Evolutionary conservation across 352 stramenopile genomes (phyloP).

Genomic region (Globisporangium rhizosaccharum): DNA sequence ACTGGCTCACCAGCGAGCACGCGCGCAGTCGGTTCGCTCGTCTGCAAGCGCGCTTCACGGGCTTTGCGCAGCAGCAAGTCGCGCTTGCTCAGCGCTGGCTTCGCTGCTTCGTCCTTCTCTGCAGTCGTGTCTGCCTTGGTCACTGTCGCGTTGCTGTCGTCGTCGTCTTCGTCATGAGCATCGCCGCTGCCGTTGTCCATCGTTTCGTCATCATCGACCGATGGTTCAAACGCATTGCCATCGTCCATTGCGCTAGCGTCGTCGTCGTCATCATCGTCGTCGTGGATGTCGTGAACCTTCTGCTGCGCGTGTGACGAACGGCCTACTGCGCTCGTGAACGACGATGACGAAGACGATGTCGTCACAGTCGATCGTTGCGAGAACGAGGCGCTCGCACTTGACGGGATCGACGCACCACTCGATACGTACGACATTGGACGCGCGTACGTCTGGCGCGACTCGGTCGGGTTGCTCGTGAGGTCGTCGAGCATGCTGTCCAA

Average conservation of each 20-base stretch:
- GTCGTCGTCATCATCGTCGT: conserved; percentile 23
- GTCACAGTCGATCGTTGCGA: conserved; percentile 8
- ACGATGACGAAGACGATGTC: conserved; percentile 9
- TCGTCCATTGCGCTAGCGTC: conserved; percentile 14
- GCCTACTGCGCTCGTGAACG: neutral
- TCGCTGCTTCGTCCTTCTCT: conserved; percentile 15
- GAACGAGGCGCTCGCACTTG: conserved; percentile 12
- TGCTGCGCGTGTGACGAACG: neutral
- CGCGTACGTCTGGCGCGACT: conserved; percentile 43
- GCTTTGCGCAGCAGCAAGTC: conserved; percentile 72
- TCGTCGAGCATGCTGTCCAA: conserved; percentile 84
- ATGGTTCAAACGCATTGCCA: conserved; percentile 10
- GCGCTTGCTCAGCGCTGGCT: conserved; percentile 56
- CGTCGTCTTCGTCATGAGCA: neutral
- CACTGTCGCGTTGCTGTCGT: conserved; percentile 3
- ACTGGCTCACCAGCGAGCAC: conserved; percentile 37
- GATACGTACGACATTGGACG: conserved; percentile 54
- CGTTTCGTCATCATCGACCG: conserved; percentile 12
- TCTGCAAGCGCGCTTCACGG: conserved; percentile 49
- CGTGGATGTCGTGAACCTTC: neutral
- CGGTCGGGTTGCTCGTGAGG: conserved; percentile 76
- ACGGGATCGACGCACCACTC: conserved; percentile 23
- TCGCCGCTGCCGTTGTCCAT: conserved; percentile 15
- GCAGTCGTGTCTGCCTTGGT: conserved; percentile 8
- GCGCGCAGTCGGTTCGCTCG: conserved; percentile 49